Conservation (phyloP, 2,329 filamentous ascomycete genomes). For the Corynespora cassiicola region DNA sequence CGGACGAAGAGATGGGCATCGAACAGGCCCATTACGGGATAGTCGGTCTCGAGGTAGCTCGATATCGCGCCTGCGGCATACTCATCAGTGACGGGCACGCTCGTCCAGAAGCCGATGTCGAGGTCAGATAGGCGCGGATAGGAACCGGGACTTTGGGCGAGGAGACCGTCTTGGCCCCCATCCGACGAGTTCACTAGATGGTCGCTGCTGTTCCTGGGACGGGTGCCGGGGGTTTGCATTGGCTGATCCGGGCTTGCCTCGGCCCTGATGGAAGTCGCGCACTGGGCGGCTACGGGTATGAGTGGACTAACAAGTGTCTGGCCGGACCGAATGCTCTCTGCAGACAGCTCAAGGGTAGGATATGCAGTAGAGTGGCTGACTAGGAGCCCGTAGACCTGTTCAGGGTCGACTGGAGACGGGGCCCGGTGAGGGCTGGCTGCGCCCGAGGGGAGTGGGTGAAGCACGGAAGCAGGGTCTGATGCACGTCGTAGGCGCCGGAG, state of each 20-base stretch:
- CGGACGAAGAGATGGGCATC: constrained; percentile 8
- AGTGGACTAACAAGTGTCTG: constrained; percentile 1
- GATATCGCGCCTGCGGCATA: constrained; percentile 10
- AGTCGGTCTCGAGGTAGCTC: constrained; percentile 7
- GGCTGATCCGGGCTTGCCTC: no score
- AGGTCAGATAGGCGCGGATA: constrained; percentile 7
- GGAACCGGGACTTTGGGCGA: no score
- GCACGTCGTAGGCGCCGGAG: constrained; percentile 1
- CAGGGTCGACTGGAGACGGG: not conserved
- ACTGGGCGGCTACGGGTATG: not conserved
- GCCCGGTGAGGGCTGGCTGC: constrained; percentile 2
- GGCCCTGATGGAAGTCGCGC: not conserved
- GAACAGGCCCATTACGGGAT: constrained; percentile 9
- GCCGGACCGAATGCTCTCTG: constrained; percentile 1
- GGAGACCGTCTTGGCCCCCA: no score
- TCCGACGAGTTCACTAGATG: no score
- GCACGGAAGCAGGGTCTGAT: constrained; percentile 1
- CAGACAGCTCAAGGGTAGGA: constrained; percentile 2
- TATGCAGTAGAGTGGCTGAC: constrained; percentile 5
- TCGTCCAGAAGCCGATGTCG: constrained; percentile 12
- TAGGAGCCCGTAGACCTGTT: constrained; percentile 5
- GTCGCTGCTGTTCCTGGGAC: no score
- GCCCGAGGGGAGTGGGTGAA: constrained; percentile 5
- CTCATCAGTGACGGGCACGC: constrained; percentile 2
- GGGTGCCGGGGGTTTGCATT: not conserved